Percentiles rank a stretch among this genome's conserved stretches.
These are phyloP conservation scores for Penicillium steckii DNA, from an alignment of 495 filamentous ascomycete species.

Conservation along the genomic window DNA sequence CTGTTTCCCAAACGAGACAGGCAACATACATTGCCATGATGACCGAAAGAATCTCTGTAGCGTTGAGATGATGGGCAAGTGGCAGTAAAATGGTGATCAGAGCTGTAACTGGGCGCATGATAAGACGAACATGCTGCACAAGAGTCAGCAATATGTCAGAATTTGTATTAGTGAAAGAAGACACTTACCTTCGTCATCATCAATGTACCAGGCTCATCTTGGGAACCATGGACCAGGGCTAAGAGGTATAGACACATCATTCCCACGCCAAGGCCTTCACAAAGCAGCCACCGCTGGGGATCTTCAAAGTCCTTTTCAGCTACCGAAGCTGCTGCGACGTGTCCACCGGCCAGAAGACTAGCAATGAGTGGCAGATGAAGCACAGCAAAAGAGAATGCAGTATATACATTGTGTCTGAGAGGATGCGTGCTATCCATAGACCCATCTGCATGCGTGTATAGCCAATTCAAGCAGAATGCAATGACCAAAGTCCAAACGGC, in stretches of 20 bases:
- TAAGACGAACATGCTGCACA: conserved; percentile 25
- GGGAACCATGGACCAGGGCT: conserved; percentile 30
- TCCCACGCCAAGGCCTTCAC: conserved; percentile 35
- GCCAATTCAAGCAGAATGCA: conserved; percentile 46
- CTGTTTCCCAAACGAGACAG: conserved; percentile 33
- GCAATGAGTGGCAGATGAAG: conserved; percentile 42
- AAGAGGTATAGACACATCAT: conserved; percentile 36
- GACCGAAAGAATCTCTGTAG: conserved; percentile 28
- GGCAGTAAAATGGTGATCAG: conserved; percentile 31
- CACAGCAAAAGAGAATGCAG: conserved; percentile 34
- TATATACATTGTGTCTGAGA: conserved; percentile 29
- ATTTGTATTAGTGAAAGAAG: neutral
- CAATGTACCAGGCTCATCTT: conserved; percentile 26
- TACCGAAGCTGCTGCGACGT: conserved; percentile 32
- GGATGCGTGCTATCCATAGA: conserved; percentile 33
- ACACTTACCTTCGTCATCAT: conserved; percentile 28
- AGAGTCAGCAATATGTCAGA: neutral
- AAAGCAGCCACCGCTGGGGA: conserved; percentile 36
- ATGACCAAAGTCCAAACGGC: conserved; percentile 45
- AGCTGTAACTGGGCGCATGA: conserved; percentile 32
- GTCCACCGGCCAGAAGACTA: conserved; percentile 38
- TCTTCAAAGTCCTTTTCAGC: conserved; percentile 24
- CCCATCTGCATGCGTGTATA: conserved; percentile 41
- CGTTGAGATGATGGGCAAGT: conserved; percentile 24
- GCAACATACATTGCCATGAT: conserved; percentile 36